Evolutionary conservation across 140 eudicot species (phyloP), one percentile per base, ranked within the genome.

Genomic region (Bidens hawaiensis): DNA sequence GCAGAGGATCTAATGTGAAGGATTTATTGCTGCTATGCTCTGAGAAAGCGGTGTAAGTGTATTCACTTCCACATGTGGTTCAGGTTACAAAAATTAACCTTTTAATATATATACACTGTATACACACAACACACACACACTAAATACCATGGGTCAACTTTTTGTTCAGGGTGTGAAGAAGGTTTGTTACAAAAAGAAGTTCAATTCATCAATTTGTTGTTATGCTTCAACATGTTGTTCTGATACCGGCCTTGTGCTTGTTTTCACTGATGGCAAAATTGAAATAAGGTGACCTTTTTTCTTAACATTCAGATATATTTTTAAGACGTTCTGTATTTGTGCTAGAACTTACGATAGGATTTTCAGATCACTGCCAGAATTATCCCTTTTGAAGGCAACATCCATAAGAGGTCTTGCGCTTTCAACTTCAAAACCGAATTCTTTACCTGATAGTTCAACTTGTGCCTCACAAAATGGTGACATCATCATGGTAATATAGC

Each of bases 311-410:
- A 36, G 21, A 33, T 45, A 50, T 50, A 66, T 51, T 16, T 25
- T 19, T 7, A 19, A 23, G 11, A 23, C 19, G 4, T 59, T 45
- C 3, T 45, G 14, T 27, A 5, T 71, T 34, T 17, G n/a, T 27
- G 28, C 51, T 52, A 16, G 19, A 26, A 52, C 64, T 27, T 30
- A 6, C 34, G n/a, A 55, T 33, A 58, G 68, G 62, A 73, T 41
- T 62, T 73, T 60, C 83, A 91, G 99, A 78, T 93, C 97, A 56
- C 74, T 93, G 25, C 99, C 99, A 48, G 96, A 88, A 38, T 71
- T 93, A 68, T 81, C 94, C 56, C 88, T 88, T 69, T 74, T 93
- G 71, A 88, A 76, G 76, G 85, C 88, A 88, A 76, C 89, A 51
- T 76, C 88, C n/a, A 57, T 93, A 22, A 85, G 94, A 79, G 94